Evolutionary conservation across 495 filamentous ascomycete species (phyloP).

Genomic region (Geoglossum glabrum): DNA sequence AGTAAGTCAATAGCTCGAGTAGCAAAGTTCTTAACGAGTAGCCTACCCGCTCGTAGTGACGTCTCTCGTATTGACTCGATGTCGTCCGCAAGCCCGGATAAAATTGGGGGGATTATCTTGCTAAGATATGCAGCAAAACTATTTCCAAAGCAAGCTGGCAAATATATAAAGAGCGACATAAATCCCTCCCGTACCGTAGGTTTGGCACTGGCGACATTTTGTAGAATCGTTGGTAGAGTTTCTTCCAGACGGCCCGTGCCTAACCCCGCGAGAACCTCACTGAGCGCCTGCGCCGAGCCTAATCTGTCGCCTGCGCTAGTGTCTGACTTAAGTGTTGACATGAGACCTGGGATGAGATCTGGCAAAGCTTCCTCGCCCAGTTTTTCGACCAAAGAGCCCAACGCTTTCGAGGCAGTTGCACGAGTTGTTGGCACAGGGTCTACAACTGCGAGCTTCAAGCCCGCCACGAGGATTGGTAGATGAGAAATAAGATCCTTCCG

Average conservation of each 20-base stretch:
- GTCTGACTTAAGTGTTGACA: slow-evolving; percentile 92
- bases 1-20: slow-evolving; percentile 84
- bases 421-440: slow-evolving; percentile 95
- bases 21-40: slow-evolving; percentile 95
- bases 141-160: slow-evolving; percentile 97
- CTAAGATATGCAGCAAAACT: slow-evolving; percentile 91
- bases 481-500: slow-evolving; percentile 83
- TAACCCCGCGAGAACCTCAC: slow-evolving; percentile 86
- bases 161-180: slow-evolving; percentile 98
- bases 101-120: slow-evolving; percentile 89
- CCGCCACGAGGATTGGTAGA: slow-evolving; percentile 79
- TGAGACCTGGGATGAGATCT: slow-evolving; percentile 91
- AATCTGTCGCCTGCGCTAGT: slow-evolving; percentile 87
- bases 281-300: slow-evolving; percentile 90
- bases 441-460: slow-evolving; percentile 69
- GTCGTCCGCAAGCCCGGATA: slow-evolving; percentile 87
- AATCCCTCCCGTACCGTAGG: slow-evolving; percentile 85
- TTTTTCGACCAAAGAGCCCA: slow-evolving; percentile 90
- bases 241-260: slow-evolving; percentile 85
- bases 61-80: slow-evolving; percentile 89
- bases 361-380: slow-evolving; percentile 91
- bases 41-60: slow-evolving; percentile 72
- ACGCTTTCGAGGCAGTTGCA: slow-evolving; percentile 85
- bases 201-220: slow-evolving; percentile 87
- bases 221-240: slow-evolving; percentile 85